These are phyloP conservation scores for Prunus fruticosa DNA, from an alignment of 306 rosid genomes.

Conservation along the genomic window DNA sequence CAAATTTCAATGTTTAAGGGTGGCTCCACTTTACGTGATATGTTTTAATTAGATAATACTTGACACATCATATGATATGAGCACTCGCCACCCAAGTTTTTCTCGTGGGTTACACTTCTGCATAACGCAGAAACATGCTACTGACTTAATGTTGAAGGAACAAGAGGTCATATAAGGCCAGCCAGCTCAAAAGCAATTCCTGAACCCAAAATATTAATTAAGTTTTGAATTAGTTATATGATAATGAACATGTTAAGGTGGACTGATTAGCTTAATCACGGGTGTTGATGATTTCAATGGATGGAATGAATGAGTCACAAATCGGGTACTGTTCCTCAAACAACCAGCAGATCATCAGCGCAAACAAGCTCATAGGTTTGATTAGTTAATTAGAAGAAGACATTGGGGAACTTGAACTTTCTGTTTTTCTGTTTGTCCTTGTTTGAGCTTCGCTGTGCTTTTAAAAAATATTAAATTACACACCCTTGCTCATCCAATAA, in stretches of 20 bases:
- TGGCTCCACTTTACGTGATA: no score
- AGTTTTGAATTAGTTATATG: background rate
- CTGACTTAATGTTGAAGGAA: background rate
- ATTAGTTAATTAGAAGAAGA: slow-evolving; percentile 10
- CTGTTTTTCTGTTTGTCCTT: slow-evolving; percentile 25
- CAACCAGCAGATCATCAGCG: slow-evolving; percentile 27
- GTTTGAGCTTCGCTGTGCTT: slow-evolving; percentile 4
- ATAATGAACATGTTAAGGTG: slow-evolving; percentile 4
- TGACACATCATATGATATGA: background rate
- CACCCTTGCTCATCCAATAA: background rate
- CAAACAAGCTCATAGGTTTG: background rate
- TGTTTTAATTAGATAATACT: no score
- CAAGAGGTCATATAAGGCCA: background rate
- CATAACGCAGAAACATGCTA: background rate
- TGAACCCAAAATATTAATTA: background rate
- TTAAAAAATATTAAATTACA: slow-evolving; percentile 1
- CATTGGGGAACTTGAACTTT: slow-evolving; percentile 11
- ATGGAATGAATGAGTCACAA: slow-evolving; percentile 1
- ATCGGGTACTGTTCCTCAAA: slow-evolving; percentile 19
- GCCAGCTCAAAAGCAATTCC: background rate
- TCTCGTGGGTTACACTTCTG: background rate
- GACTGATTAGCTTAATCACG: slow-evolving; percentile 10
- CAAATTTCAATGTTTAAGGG: no score
- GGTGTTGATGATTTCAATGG: background rate
- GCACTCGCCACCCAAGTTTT: background rate